Base-by-base conservation (phyloP, 345 rosid species). In the Streptanthus diversifolius region DNA sequence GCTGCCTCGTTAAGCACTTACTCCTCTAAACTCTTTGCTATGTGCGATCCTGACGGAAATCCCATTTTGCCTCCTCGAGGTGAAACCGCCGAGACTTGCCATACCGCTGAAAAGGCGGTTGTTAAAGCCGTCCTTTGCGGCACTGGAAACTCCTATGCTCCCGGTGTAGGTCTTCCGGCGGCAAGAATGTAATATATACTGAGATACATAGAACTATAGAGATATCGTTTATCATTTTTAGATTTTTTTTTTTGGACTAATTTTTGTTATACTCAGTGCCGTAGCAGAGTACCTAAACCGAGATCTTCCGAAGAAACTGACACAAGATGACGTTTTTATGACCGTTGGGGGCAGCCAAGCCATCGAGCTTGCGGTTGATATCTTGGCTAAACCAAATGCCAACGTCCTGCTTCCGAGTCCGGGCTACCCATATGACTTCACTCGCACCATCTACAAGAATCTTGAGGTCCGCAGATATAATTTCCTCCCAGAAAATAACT, bases 281-380 rank as follows among this genome's bases (percentile, higher is more conserved):
- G 68, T 83, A 7, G 85, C 87, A 18, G 81, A 81, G 13, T 79
- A 74, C 68, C 82, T 85, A 22, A 79, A 77, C 59, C 48, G 8
- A 12, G 80, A 72, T 21, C 80, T 84, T 5, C 80, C 80, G 1
- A 75, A 79, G 44, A 70, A 78, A 70, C 22, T 88, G 47, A 72
- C 82, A 0, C 66, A 82, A 19, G 88, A 84, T 27, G 83, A 83
- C 64, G 82, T 85, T 57, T 84, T 64, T 74, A 54, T 88, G 13
- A 80, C 88, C 9, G 29, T 77, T 19, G 92, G 88, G 52, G 76
- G 90, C 43, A 59, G 29, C n/a, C 87, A 84, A 67, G 88, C 85
- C 35, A 84, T 84, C n/a, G 83, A 81, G 73, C 48, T 87, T 22
- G 35, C 72, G 17, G 8, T 85, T 6, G 45, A 70, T 2, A 86